Evolutionary conservation across 345 rosid genomes (phyloP), one percentile per base, ranked within the genome.

Genomic region (Laguncularia racemosa): DNA sequence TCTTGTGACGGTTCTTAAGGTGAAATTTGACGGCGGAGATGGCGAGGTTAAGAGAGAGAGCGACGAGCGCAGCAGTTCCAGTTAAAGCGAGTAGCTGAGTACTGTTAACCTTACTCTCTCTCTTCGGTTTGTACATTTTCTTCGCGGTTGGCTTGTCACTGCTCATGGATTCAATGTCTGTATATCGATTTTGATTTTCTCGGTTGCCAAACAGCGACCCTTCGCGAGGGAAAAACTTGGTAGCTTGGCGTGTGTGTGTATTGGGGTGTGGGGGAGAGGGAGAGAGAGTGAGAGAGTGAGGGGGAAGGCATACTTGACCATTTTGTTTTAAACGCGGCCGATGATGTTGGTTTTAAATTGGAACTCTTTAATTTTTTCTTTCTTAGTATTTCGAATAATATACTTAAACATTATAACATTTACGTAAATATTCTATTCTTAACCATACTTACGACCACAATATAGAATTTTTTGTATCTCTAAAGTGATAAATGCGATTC

Each of bases 31-130:
- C 64, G 81, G 84, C 84, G 79, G 82, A 60, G 73, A 89, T 50
- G 60, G 78, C 93, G 60, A 92, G 69, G 78, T 66, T 66, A 49
- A 67, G 82, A 58, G 95, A 84, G 63, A 92, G 67, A 56, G 83
- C 87, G 16, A 76, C 48, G 17, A 84, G 62, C 56, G 93, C 95
- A 23, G 95, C 85, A 44, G 82, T 81, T 54, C 98, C 97, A 72
- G 91, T 76, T 73, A 84, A 66, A 59, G 86, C 81, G 14, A 89
- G 50, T 28, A 77, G 51, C 64, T 59, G 81, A 33, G 2, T 33
- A 33, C 7, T 33, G 11, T 33, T 33, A 1, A 10, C 40, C 40
- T 5, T 33, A 21, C 70, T 66, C 45, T 73, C 76, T 66, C 74
- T 67, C 73, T 69, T 78, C 67, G 60, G 76, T 44, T 73, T 58